A percentile compares a stretch with the other conserved stretches of the same genome.
Conservation (phyloP, 1,284 basidiomycete genomes). For the Cryptococcus amylolentus region DNA sequence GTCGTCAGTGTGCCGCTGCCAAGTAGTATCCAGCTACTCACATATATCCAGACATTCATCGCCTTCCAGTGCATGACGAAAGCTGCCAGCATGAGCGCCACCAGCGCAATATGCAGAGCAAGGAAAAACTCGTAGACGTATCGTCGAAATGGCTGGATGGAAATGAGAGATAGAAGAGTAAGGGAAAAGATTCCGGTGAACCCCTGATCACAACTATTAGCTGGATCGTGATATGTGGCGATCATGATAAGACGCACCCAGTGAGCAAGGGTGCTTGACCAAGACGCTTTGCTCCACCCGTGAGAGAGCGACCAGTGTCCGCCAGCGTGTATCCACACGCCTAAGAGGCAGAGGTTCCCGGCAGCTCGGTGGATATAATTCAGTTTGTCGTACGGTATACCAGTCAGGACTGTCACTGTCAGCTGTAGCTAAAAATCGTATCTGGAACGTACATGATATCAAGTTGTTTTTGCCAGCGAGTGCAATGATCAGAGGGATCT, state of each 20-base stretch:
- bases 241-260: conserved; percentile 20
- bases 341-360: conserved; percentile 30
- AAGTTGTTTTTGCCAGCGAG: conserved; percentile 65
- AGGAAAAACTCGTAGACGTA: conserved; percentile 56
- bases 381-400: conserved; percentile 59
- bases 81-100: conserved; percentile 25
- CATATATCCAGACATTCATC: conserved; percentile 27
- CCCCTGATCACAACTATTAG: conserved; percentile 28
- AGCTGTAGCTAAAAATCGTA: neutral
- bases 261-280: conserved; percentile 14
- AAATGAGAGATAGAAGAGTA: conserved; percentile 51
- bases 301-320: conserved; percentile 19
- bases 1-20: conserved; percentile 28
- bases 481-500: conserved; percentile 61
- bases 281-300: conserved; percentile 12
- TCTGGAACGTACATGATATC: conserved; percentile 54
- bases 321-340: conserved; percentile 34
- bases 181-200: conserved; percentile 48
- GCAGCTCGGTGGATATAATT: conserved; percentile 42
- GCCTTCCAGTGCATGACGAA: conserved; percentile 33
- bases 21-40: conserved; percentile 8
- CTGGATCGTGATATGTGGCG: neutral
- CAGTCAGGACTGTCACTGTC: conserved; percentile 54
- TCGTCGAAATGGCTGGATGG: conserved; percentile 50
- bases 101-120: conserved; percentile 53